These are phyloP conservation scores for Yamagishiella unicocca DNA, from an alignment of 139 green algal species.

Conservation along the genomic window DNA sequence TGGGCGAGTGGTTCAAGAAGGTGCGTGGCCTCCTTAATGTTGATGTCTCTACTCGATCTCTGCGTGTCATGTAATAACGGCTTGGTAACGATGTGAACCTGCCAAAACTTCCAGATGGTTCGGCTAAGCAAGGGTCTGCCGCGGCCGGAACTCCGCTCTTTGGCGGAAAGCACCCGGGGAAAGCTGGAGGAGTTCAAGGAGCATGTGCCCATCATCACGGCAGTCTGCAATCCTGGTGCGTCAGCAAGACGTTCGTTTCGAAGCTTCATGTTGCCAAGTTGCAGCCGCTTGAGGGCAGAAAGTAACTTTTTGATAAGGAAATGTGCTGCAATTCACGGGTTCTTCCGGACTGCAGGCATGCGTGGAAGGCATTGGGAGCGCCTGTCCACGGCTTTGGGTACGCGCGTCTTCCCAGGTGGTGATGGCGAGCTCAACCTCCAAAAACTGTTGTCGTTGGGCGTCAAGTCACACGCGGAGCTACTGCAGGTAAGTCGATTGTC, in stretches of 20 bases:
- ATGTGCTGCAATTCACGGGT: no score
- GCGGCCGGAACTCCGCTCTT: slow-evolving; percentile 45
- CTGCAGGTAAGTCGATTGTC: slow-evolving; percentile 33
- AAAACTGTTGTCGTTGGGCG: slow-evolving; percentile 42
- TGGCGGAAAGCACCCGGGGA: slow-evolving; percentile 53
- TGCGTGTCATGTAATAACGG: no score
- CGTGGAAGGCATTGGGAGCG: slow-evolving; percentile 68
- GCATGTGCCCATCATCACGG: slow-evolving; percentile 57
- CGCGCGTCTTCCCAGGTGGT: slow-evolving; percentile 24
- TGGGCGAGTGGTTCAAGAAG: slow-evolving; percentile 64
- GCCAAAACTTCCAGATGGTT: slow-evolving; percentile 40
- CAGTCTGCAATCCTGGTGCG: slow-evolving; percentile 71
- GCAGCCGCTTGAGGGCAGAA: no score
- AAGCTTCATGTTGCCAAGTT: no score
- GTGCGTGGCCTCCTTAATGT: neutral
- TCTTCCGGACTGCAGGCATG: slow-evolving; percentile 65
- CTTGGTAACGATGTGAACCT: neutral
- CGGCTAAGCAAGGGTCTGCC: slow-evolving; percentile 55
- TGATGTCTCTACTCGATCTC: neutral
- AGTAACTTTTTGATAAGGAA: no score
- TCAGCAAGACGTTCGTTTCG: no score
- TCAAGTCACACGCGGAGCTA: slow-evolving; percentile 36
- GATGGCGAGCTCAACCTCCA: slow-evolving; percentile 48
- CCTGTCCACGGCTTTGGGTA: slow-evolving; percentile 55
- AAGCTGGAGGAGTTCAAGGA: slow-evolving; percentile 67